Percentiles rank a stretch among this genome's conserved stretches.
These are phyloP conservation scores for Gastrolobium bilobum DNA, from an alignment of 306 rosid species.

Conservation along the genomic window DNA sequence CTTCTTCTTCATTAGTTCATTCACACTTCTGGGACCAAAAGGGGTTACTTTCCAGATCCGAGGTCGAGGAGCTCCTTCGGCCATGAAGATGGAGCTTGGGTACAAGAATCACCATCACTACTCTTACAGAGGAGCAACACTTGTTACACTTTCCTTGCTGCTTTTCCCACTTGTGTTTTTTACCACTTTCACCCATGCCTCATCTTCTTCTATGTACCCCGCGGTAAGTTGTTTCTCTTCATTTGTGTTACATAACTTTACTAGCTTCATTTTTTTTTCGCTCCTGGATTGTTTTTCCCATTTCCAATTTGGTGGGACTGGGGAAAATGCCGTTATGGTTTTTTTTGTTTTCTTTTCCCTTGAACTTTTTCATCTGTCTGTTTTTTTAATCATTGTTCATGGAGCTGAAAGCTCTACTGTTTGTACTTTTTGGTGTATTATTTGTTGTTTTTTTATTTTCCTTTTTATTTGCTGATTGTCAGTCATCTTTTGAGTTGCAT, in stretches of 20 bases:
- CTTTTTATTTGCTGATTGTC: conserved; percentile 21
- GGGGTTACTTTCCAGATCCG: conserved; percentile 48
- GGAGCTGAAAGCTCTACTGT: not conserved
- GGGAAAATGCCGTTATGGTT: conserved; percentile 16
- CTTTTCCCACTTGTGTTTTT: conserved; percentile 57
- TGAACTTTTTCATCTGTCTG: not conserved
- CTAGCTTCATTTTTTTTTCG: not conserved
- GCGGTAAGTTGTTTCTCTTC: conserved; percentile 62
- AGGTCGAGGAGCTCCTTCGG: conserved; percentile 42
- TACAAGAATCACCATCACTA: conserved; percentile 47
- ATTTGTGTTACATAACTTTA: not conserved
- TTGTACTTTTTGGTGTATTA: conserved; percentile 7
- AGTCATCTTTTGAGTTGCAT: not conserved
- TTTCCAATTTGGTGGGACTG: conserved; percentile 33
- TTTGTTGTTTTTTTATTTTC: not conserved
- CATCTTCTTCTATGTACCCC: conserved; percentile 69
- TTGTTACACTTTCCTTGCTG: conserved; percentile 59
- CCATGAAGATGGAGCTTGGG: conserved; percentile 53
- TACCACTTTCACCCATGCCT: conserved; percentile 62
- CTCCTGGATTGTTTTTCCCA: not conserved
- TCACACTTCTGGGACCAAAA: not conserved
- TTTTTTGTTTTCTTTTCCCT: not conserved
- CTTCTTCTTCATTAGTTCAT: conserved; percentile 27
- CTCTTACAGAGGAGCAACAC: conserved; percentile 51
- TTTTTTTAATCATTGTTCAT: not conserved